These are phyloP conservation scores for Wickerhamiella sergipiensis DNA, from an alignment of 805 yeast species.

Conservation along the genomic window DNA sequence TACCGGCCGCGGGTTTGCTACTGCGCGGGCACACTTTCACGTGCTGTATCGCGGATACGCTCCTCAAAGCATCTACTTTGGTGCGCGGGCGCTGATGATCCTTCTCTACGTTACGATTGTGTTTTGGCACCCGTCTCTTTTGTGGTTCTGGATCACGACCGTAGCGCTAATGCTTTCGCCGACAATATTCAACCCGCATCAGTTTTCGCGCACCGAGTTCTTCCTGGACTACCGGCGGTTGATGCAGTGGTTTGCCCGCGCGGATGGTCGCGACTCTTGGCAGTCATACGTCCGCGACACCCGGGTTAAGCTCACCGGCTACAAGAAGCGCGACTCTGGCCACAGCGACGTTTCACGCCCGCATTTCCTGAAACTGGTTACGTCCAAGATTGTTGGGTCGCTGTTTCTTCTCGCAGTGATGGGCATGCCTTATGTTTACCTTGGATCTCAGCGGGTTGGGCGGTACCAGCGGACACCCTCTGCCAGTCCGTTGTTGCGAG, in stretches of 20 bases:
- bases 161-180: slow-evolving; percentile 77
- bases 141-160: slow-evolving; percentile 91
- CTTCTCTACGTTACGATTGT: slow-evolving; percentile 44
- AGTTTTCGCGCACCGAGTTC: slow-evolving; percentile 78
- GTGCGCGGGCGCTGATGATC: slow-evolving; percentile 37
- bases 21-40: slow-evolving; percentile 54
- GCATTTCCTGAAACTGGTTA: slow-evolving; percentile 49
- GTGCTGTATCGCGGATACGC: slow-evolving; percentile 56
- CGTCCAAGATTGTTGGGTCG: slow-evolving; percentile 58
- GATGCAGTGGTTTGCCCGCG: slow-evolving; percentile 50
- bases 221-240: slow-evolving; percentile 79
- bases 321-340: slow-evolving; percentile 33
- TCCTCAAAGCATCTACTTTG: slow-evolving; percentile 52
- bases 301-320: slow-evolving; percentile 75
- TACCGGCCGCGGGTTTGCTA: slow-evolving; percentile 75
- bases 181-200: slow-evolving; percentile 85
- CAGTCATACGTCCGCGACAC: slow-evolving; percentile 43
- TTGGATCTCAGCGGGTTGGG: slow-evolving; percentile 64
- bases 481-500: slow-evolving; percentile 39
- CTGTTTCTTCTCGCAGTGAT: slow-evolving; percentile 43
- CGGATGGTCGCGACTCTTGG: slow-evolving; percentile 49
- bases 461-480: slow-evolving; percentile 25
- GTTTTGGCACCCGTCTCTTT: slow-evolving; percentile 68
- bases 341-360: slow-evolving; percentile 44
- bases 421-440: slow-evolving; percentile 47